Evolutionary conservation across 257 asterid genomes (phyloP).

Genomic region (Eustoma russellianum): DNA sequence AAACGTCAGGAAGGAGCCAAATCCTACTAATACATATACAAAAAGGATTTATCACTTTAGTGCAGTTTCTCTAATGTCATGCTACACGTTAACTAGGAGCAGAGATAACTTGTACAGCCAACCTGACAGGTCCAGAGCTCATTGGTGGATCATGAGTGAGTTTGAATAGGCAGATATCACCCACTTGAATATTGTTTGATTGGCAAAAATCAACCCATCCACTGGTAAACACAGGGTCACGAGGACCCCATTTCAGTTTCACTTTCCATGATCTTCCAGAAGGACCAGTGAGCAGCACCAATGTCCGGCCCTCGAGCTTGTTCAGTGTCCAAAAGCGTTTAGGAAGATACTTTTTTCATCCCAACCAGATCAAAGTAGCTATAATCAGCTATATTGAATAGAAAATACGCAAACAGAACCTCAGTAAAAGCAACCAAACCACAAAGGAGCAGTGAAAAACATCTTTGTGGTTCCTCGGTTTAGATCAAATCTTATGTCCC

Average conservation of each 20-base stretch:
- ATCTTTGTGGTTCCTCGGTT: no score
- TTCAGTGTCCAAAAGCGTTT: slow-evolving; percentile 7
- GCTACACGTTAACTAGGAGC: neutral
- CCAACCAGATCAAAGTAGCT: no score
- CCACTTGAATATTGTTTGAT: neutral
- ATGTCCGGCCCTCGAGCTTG: slow-evolving; percentile 3
- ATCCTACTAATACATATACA: no score
- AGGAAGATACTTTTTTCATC: slow-evolving; percentile 16
- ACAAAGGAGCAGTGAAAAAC: no score
- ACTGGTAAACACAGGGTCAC: neutral
- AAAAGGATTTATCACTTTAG: no score
- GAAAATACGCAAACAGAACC: no score
- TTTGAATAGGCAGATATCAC: slow-evolving; percentile 11
- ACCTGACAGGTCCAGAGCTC: neutral
- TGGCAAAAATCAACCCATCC: slow-evolving; percentile 4
- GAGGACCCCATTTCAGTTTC: neutral
- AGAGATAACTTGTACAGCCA: slow-evolving; percentile 3
- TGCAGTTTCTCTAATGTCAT: no score
- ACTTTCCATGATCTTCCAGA: slow-evolving; percentile 6
- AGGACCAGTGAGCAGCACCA: slow-evolving; percentile 9
- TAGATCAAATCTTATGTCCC: no score
- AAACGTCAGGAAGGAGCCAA: no score
- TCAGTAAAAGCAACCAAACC: no score
- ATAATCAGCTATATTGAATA: no score
- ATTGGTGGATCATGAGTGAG: neutral